Conservation (phyloP, 1,284 basidiomycete genomes). For the Cryptococcus wingfieldii region DNA sequence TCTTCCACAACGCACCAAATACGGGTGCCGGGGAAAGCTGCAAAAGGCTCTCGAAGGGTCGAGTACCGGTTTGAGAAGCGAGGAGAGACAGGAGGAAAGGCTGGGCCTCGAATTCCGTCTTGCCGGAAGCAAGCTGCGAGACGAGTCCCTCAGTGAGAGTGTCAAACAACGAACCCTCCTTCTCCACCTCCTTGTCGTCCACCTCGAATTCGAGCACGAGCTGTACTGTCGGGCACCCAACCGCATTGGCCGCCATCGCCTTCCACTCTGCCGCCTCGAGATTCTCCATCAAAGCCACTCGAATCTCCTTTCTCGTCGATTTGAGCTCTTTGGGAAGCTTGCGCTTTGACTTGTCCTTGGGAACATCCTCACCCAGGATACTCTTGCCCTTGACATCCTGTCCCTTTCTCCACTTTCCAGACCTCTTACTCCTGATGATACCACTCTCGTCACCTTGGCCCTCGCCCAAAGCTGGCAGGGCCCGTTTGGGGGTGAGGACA, state of each 20-base stretch:
- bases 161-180: conserved; percentile 72
- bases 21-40: conserved; percentile 58
- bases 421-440: conserved; percentile 45
- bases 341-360: conserved; percentile 10
- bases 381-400: conserved; percentile 47
- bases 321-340: conserved; percentile 57
- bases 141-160: conserved; percentile 63
- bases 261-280: conserved; percentile 71
- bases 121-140: neutral
- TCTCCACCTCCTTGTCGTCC: conserved; percentile 58
- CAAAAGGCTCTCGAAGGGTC: conserved; percentile 75
- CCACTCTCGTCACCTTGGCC: conserved; percentile 7
- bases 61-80: conserved; percentile 78
- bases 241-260: conserved; percentile 72
- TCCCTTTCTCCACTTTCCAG: conserved; percentile 43
- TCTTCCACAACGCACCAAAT: conserved; percentile 67
- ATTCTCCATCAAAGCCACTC: conserved; percentile 56
- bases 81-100: conserved; percentile 63
- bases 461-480: conserved; percentile 52
- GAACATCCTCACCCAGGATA: conserved; percentile 38
- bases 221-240: conserved; percentile 75
- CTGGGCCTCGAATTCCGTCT: conserved; percentile 17
- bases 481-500: conserved; percentile 57
- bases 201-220: conserved; percentile 74
- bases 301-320: conserved; percentile 55